phyloP scores from a whole-genome alignment of 306 rosid species.

The Malus asiatica region DNA sequence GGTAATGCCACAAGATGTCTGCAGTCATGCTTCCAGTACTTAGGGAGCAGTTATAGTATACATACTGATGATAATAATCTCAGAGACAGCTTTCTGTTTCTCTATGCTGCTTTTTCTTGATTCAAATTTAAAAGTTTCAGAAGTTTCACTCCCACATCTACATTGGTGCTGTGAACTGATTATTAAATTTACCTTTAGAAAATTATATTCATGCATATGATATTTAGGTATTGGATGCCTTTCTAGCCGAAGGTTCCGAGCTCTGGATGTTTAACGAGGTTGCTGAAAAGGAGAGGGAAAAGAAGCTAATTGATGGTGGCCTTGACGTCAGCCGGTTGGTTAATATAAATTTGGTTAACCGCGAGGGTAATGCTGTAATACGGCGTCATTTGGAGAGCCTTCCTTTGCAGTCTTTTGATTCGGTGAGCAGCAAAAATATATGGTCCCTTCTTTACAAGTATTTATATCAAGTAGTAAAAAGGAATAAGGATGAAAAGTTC shows the following conservation, averaged over 20 bases:
- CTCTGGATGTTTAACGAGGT: constrained; percentile 98
- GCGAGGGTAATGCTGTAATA: constrained; percentile 91
- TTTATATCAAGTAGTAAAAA: not conserved
- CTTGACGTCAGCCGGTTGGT: constrained; percentile 67
- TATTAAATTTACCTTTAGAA: not conserved
- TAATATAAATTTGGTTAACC: constrained; percentile 67
- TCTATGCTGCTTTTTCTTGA: constrained; percentile 1
- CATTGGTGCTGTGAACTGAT: not conserved
- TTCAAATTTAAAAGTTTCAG: constrained; percentile 3
- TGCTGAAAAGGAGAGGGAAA: constrained; percentile 73
- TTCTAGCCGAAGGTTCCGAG: constrained; percentile 75
- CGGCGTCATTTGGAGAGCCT: constrained; percentile 91
- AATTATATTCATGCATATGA: not conserved
- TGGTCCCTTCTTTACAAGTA: constrained; percentile 2
- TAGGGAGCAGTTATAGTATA: constrained; percentile 22
- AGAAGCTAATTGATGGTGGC: constrained; percentile 81
- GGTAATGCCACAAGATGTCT: constrained; percentile 49
- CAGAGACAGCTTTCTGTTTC: constrained; percentile 3
- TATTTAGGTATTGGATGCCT: constrained; percentile 77
- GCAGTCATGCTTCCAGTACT: constrained; percentile 22
- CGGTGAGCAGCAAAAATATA: constrained; percentile 45
- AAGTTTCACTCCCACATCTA: not conserved
- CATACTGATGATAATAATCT: constrained; percentile 15
- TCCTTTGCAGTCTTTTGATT: constrained; percentile 84
- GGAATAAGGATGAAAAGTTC: not conserved